Conservation (phyloP, 441 rosid genomes). For the Viola pubescens region DNA sequence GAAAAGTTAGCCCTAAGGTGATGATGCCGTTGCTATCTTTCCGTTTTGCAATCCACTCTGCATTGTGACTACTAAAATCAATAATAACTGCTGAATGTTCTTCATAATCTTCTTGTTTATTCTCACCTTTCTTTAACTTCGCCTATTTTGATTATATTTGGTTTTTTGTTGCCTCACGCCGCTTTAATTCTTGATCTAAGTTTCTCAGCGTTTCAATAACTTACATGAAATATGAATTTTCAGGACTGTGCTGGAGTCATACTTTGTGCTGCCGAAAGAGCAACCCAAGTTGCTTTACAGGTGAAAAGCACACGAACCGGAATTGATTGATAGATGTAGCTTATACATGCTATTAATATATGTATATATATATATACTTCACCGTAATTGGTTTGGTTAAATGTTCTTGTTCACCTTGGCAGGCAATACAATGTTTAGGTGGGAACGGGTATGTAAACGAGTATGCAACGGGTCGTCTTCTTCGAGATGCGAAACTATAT, state of each 20-base stretch:
- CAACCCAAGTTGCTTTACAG: constrained; percentile 94
- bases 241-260: constrained; percentile 95
- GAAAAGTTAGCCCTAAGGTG: constrained; percentile 80
- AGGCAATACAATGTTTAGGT: constrained; percentile 96
- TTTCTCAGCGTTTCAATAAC: not conserved
- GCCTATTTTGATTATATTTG: not conserved
- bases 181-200: not conserved
- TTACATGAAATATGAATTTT: constrained; percentile 10
- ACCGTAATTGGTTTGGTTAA: not conserved
- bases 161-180: not conserved
- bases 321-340: no score
- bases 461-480: constrained; percentile 78
- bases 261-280: constrained; percentile 91
- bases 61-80: no score
- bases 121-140: not conserved
- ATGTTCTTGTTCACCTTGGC: constrained; percentile 22
- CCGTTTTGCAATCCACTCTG: not conserved
- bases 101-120: not conserved
- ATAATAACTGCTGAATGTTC: not conserved
- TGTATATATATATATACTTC: no score
- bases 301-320: constrained; percentile 25
- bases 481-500: constrained; percentile 88
- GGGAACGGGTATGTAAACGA: constrained; percentile 92
- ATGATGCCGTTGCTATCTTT: not conserved
- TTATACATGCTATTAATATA: no score